These are phyloP conservation scores for Wilhelminamyces savonicus DNA, from an alignment of 805 yeast species.

Conservation along the genomic window DNA sequence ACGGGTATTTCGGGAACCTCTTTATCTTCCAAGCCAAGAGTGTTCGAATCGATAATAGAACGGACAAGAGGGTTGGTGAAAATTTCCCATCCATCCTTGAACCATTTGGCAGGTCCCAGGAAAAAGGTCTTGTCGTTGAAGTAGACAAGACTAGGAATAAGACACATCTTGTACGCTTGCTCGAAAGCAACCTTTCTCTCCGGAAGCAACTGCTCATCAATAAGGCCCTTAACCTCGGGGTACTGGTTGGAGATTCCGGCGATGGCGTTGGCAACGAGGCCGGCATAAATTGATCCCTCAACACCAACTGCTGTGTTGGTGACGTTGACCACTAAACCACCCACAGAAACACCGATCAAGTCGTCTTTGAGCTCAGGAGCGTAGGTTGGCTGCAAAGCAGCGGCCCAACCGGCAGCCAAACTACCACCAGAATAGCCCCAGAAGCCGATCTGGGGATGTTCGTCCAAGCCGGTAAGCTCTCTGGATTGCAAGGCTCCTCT, in stretches of 20 bases:
- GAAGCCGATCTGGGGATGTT: slow-evolving; percentile 7
- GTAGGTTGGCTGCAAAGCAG: slow-evolving; percentile 27
- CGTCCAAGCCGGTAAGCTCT: slow-evolving; percentile 11
- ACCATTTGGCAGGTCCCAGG: slow-evolving; percentile 6
- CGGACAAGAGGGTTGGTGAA: slow-evolving; percentile 8
- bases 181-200: not conserved
- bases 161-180: not conserved
- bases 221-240: slow-evolving; percentile 4
- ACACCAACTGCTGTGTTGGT: slow-evolving; percentile 18
- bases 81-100: slow-evolving; percentile 12
- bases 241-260: slow-evolving; percentile 26
- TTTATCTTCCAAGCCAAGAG: slow-evolving; percentile 11
- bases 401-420: slow-evolving; percentile 33
- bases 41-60: slow-evolving; percentile 13
- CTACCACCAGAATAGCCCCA: slow-evolving; percentile 39
- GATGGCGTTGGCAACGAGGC: slow-evolving; percentile 22
- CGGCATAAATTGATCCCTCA: slow-evolving; percentile 23
- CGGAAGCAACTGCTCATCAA: not conserved
- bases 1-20: not conserved
- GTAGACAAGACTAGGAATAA: not conserved
- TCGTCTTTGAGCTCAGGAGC: slow-evolving; percentile 23
- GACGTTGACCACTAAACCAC: slow-evolving; percentile 31
- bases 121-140: slow-evolving; percentile 6
- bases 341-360: slow-evolving; percentile 27
- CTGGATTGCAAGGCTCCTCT: slow-evolving; percentile 18